phyloP scores from a whole-genome alignment of 2,329 filamentous ascomycete species.

The Davidsoniella neocaledoniae region DNA sequence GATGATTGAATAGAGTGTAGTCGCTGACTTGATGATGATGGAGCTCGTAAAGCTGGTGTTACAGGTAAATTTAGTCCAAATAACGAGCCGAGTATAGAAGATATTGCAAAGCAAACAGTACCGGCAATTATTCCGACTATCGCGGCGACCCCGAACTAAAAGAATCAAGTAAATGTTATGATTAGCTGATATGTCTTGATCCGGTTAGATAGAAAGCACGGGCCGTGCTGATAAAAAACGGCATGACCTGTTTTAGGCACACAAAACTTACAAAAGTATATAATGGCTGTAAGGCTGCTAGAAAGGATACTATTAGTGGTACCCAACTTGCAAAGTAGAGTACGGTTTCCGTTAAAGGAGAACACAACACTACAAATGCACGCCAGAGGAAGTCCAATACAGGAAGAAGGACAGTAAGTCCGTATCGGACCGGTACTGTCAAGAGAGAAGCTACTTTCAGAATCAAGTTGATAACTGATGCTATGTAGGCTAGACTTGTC shows the following conservation, averaged over 20 bases:
- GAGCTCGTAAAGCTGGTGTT: not conserved
- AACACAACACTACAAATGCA: not conserved
- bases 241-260: not conserved
- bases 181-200: not conserved
- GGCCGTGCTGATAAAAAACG: no score
- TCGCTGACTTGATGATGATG: not conserved
- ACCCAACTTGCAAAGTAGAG: slow-evolving; percentile 4
- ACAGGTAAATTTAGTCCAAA: not conserved
- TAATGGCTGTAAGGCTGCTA: slow-evolving; percentile 4
- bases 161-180: not conserved
- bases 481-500: no score
- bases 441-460: no score
- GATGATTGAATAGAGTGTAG: no score
- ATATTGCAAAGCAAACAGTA: slow-evolving; percentile 4
- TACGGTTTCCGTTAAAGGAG: slow-evolving; percentile 4
- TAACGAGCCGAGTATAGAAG: not conserved
- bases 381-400: not conserved
- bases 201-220: no score
- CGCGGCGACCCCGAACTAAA: slow-evolving; percentile 9
- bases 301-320: not conserved
- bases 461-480: no score
- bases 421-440: no score
- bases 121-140: slow-evolving; percentile 9
- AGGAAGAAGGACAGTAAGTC: no score
- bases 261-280: slow-evolving; percentile 11